Evolutionary conservation across 768 basidiomycete genomes (phyloP).

Genomic region (Botryobasidium botryosum): DNA sequence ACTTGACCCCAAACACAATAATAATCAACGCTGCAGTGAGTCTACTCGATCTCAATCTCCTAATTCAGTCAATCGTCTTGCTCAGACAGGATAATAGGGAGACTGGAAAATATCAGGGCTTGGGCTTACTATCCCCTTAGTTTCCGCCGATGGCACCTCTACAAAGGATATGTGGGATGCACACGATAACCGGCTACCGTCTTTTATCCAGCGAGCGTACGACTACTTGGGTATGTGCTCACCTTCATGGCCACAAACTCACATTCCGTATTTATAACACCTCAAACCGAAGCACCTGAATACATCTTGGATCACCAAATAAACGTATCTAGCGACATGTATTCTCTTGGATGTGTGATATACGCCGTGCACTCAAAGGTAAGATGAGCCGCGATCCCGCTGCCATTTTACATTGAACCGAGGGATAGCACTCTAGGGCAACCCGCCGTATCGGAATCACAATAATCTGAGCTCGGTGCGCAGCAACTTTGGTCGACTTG

Average conservation of each 20-base stretch:
- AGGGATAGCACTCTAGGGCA: constrained; percentile 24
- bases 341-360: constrained; percentile 77
- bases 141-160: constrained; percentile 46
- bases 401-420: too few relatives aligned
- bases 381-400: too few relatives aligned
- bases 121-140: constrained; percentile 67
- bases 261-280: constrained; percentile 18
- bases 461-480: constrained; percentile 52
- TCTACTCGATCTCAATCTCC: neutral
- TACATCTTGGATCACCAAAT: constrained; percentile 83
- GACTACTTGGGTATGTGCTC: constrained; percentile 71
- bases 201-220: constrained; percentile 77
- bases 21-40: constrained; percentile 73
- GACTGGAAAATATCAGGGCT: constrained; percentile 97
- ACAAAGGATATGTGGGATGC: constrained; percentile 85
- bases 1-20: constrained; percentile 73
- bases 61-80: neutral
- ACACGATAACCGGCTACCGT: constrained; percentile 61
- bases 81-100: constrained; percentile 34
- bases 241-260: neutral
- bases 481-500: constrained; percentile 45
- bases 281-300: too few relatives aligned
- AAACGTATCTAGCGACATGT: constrained; percentile 81
- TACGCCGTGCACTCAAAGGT: constrained; percentile 77
- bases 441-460: constrained; percentile 75